Percentiles rank a stretch among this genome's conserved stretches.
Conservation (phyloP, 2,329 filamentous ascomycete genomes). For the Pestalotiopsis fici region DNA sequence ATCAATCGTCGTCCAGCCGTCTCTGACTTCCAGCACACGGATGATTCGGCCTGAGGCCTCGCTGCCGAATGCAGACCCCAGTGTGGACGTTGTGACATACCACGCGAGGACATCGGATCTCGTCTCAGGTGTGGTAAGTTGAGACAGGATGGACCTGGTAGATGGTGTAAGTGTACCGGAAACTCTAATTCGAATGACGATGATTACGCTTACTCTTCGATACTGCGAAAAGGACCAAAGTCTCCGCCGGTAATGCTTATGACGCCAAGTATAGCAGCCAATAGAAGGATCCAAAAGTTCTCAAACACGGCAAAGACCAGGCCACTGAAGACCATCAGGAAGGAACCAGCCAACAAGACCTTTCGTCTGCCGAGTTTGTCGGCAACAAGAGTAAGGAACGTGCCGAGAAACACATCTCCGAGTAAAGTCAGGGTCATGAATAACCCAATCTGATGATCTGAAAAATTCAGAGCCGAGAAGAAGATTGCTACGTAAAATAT, state of each 20-base stretch:
- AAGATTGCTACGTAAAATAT: constrained; percentile 45
- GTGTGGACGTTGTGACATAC: constrained; percentile 61
- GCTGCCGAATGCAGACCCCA: constrained; percentile 56
- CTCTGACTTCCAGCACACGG: constrained; percentile 40
- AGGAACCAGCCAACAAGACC: constrained; percentile 52
- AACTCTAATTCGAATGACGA: not conserved
- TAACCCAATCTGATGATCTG: constrained; percentile 60
- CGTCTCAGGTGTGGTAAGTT: constrained; percentile 55
- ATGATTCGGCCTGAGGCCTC: constrained; percentile 53
- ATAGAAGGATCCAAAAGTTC: constrained; percentile 60
- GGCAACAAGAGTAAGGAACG: constrained; percentile 58
- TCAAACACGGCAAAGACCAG: constrained; percentile 52
- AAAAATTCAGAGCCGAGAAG: constrained; percentile 54
- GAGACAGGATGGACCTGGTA: constrained; percentile 53
- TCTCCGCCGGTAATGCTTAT: constrained; percentile 65
- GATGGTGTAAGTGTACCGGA: constrained; percentile 8
- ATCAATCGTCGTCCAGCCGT: constrained; percentile 49
- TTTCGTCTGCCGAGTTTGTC: constrained; percentile 58
- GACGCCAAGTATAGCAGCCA: constrained; percentile 61
- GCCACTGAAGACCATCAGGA: constrained; percentile 60
- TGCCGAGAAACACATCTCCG: constrained; percentile 61
- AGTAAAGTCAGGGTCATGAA: constrained; percentile 66
- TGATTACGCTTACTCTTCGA: constrained; percentile 52
- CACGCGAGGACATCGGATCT: constrained; percentile 66
- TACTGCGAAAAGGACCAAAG: constrained; percentile 67